Evolutionary conservation across 164 flowering plant genomes (phyloP).

Genomic region (Pachysandra terminalis): DNA sequence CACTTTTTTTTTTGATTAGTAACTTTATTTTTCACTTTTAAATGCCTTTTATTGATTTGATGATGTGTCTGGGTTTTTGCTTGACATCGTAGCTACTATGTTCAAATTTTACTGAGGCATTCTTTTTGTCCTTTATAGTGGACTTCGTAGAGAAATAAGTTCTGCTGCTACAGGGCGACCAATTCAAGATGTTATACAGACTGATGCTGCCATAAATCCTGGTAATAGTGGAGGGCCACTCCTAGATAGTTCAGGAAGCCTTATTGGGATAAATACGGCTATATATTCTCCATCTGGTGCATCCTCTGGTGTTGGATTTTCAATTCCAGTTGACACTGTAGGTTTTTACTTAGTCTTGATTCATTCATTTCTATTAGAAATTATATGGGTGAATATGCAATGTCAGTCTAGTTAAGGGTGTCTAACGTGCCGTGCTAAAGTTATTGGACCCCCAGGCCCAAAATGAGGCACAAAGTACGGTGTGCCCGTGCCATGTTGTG

Average conservation of each 20-base stretch:
- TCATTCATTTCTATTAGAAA: background rate
- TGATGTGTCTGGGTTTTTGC: background rate
- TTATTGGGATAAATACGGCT: conserved; percentile 74
- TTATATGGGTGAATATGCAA: background rate
- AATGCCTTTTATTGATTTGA: background rate
- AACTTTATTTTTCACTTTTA: background rate
- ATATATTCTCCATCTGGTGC: conserved; percentile 78
- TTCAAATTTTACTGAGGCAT: background rate
- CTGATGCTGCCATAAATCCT: conserved; percentile 81
- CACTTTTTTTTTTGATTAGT: no score
- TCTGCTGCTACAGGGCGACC: conserved; percentile 85
- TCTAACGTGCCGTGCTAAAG: no score
- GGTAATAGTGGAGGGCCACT: conserved; percentile 84
- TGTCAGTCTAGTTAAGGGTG: no score
- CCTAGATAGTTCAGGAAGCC: conserved; percentile 68
- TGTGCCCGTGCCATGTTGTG: no score
- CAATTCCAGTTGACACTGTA: conserved; percentile 79
- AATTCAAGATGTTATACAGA: conserved; percentile 76
- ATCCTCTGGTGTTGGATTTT: conserved; percentile 79
- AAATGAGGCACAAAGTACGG: no score
- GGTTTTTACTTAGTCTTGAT: conserved; percentile 18
- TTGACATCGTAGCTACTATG: background rate
- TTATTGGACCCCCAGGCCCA: no score
- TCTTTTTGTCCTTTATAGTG: conserved; percentile 32
- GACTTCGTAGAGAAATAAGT: conserved; percentile 69